Evolutionary conservation across 768 basidiomycete species (phyloP), one percentile per base, ranked within the genome.

Genomic region (Phaeolepiota aurea): DNA sequence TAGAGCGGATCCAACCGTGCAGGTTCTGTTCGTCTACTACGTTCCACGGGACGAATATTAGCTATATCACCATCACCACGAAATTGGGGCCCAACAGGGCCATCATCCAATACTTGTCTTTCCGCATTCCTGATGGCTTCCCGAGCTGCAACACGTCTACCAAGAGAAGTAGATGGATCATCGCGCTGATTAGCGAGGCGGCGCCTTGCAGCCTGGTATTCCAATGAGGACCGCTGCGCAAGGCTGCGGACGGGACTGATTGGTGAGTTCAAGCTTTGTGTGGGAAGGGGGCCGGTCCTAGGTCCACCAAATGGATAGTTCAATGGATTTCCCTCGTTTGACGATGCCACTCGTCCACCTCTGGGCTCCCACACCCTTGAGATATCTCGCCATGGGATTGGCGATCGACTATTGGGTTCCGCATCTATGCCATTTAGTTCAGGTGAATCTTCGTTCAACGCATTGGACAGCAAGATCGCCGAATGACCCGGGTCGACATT

Each of bases 401-500:
- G 9, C 15, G 12, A 35, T 14, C 12, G 7, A n/a, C 7, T 28
- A 28, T 28, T 28, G 25, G n/a, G 25, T 28, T n/a, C 25, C n/a
- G 25, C n/a, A 7, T 28, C 25, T n/a, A 7, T n/a, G 25, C 33
- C 9, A 19, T 7, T 19, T 5, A 35, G 33, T n/a, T n/a, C n/a
- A n/a, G n/a, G n/a, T n/a, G n/a, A n/a, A 14, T 16, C 33, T 9
- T 35, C 33, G n/a, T 35, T 42, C 12, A 34, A 11, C 13, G 37
- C 52, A 4, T 45, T 60, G 13, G 63, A 51, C 16, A 69, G 56
- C 5, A 62, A 25, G 20, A 68, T 64, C 20, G 64, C 59, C 40
- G 61, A 56, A 41, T 69, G 64, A 38, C 57, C 64, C 13, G 69
- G 66, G 37, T 64, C 62, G 44, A 74, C 56, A 44, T 57, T 54